These are phyloP conservation scores for Botrytis elliptica DNA, from an alignment of 2,329 filamentous ascomycete genomes.

Conservation along the genomic window DNA sequence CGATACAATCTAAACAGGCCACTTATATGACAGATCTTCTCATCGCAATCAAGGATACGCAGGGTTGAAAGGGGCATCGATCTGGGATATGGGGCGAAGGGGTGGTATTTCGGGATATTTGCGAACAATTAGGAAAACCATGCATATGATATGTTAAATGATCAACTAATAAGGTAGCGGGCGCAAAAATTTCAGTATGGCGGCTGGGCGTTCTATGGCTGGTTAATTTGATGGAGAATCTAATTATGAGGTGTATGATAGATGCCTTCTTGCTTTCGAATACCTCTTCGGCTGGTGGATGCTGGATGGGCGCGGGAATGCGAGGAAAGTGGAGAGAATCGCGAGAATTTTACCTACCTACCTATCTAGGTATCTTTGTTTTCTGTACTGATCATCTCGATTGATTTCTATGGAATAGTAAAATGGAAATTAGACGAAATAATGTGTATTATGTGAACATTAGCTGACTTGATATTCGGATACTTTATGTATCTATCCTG, in stretches of 20 bases:
- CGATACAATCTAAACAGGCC: conserved; percentile 8
- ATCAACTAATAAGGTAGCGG: conserved; percentile 6
- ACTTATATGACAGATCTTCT: conserved; percentile 29
- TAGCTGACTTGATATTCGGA: background rate
- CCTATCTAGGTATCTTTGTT: background rate
- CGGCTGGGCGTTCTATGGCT: conserved; percentile 11
- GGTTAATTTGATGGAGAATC: background rate
- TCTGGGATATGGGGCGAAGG: conserved; percentile 5
- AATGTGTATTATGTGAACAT: background rate
- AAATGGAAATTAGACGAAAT: background rate
- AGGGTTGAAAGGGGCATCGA: background rate
- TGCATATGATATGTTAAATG: conserved; percentile 11
- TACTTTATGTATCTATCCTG: background rate
- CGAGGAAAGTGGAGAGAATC: background rate
- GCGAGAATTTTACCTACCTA: background rate
- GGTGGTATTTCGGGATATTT: conserved; percentile 5
- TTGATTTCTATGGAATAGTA: background rate
- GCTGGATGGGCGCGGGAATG: background rate
- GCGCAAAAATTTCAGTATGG: conserved; percentile 9
- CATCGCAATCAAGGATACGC: conserved; percentile 26
- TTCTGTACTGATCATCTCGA: background rate
- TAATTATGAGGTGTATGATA: conserved; percentile 12
- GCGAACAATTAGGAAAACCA: background rate
- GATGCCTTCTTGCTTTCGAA: background rate
- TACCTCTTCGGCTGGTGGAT: background rate